These are phyloP conservation scores for Capsicum chinense DNA, from an alignment of 257 asterid genomes.

Conservation along the genomic window DNA sequence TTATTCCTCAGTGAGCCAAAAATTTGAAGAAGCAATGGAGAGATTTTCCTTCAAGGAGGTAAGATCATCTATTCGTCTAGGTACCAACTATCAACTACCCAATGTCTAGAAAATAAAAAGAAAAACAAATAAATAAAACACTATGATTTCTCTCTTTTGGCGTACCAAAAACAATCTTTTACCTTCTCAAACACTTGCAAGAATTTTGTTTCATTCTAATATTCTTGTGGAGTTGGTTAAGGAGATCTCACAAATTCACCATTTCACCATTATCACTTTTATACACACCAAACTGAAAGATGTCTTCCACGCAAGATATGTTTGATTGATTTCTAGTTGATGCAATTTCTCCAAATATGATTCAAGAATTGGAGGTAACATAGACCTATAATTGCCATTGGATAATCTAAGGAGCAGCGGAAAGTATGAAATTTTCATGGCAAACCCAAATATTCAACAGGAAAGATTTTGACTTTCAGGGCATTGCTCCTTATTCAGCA, in stretches of 20 bases:
- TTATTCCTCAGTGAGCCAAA: not conserved
- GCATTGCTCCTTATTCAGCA: slow-evolving; percentile 36
- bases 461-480: slow-evolving; percentile 37
- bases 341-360: not conserved
- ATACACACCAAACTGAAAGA: not conserved
- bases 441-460: slow-evolving; percentile 35
- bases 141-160: not conserved
- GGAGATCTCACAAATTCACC: slow-evolving; percentile 12
- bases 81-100: not conserved
- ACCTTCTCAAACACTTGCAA: not conserved
- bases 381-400: slow-evolving; percentile 61
- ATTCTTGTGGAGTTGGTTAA: not conserved
- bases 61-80: not conserved
- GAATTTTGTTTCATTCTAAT: not conserved
- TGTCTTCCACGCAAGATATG: not conserved
- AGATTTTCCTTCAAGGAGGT: not conserved
- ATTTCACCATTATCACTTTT: not conserved
- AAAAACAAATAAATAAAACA: not conserved
- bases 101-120: not conserved
- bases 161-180: not conserved
- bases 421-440: slow-evolving; percentile 46
- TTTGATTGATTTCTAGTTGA: not conserved
- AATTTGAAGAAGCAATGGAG: not conserved
- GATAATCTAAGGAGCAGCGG: slow-evolving; percentile 58
- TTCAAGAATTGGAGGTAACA: not conserved